Percentiles rank a stretch among this genome's conserved stretches.
phyloP scores from a whole-genome alignment of 495 filamentous ascomycete genomes.

The Penicillium soppii region DNA sequence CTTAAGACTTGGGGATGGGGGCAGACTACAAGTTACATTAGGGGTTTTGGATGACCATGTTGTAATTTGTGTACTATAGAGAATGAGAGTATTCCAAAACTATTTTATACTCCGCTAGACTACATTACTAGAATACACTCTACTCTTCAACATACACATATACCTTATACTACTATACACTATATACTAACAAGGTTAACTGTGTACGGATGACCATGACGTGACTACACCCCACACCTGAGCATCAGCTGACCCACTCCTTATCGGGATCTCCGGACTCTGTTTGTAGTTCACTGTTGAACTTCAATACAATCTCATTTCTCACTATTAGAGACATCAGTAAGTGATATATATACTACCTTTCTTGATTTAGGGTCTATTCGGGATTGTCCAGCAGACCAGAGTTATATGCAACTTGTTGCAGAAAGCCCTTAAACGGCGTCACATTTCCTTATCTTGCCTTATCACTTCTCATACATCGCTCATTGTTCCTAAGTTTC shows the following conservation, averaged over 20 bases:
- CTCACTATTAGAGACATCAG: no score
- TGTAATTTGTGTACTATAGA: conserved; percentile 37
- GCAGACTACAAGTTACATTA: conserved; percentile 15
- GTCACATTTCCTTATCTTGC: conserved; percentile 3
- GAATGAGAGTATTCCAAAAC: conserved; percentile 19
- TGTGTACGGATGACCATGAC: conserved; percentile 5
- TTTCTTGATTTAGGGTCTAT: no score
- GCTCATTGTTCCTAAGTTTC: conserved; percentile 9
- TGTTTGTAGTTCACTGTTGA: background rate
- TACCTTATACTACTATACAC: no score
- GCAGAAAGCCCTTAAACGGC: background rate
- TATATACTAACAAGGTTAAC: background rate
- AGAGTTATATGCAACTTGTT: background rate
- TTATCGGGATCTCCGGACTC: conserved; percentile 8
- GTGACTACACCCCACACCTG: background rate
- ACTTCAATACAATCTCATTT: no score
- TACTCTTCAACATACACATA: no score
- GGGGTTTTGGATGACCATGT: conserved; percentile 13
- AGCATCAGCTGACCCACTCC: conserved; percentile 10
- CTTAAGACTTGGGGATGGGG: conserved; percentile 11
- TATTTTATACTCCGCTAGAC: background rate
- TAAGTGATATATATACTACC: background rate
- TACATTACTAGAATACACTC: no score
- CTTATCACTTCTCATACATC: conserved; percentile 7
- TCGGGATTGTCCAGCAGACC: no score